phyloP scores from a whole-genome alignment of 2,329 filamentous ascomycete species.

The Colletotrichum simmondsii region DNA sequence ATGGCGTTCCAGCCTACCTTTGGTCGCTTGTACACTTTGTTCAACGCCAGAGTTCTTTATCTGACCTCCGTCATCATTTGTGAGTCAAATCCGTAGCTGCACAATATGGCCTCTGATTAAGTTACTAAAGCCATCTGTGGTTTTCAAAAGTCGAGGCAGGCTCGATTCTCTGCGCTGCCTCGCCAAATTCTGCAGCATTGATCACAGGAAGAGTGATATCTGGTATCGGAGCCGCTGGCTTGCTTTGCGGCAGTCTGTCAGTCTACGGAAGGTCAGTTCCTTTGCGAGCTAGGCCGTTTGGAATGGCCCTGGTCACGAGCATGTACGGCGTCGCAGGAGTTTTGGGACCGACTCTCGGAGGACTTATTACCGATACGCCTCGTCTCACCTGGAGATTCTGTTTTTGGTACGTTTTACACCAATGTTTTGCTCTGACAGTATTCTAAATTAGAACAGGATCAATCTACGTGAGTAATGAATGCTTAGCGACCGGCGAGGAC shows the following conservation, averaged over 20 bases:
- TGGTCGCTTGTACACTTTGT: not conserved
- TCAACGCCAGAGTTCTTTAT: conserved; percentile 39
- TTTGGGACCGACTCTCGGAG: not conserved
- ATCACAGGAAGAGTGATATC: not conserved
- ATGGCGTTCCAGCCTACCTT: not conserved
- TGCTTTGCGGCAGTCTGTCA: not conserved
- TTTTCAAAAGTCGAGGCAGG: not conserved
- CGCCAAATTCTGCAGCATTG: not conserved
- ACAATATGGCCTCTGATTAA: too few species aligned
- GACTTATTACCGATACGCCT: not conserved
- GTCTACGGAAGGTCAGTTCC: not conserved
- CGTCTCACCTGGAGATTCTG: not conserved
- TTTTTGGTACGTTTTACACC: not conserved
- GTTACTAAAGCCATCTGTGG: not conserved
- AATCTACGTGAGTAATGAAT: not conserved
- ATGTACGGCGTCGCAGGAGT: not conserved
- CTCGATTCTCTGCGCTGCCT: not conserved
- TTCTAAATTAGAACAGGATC: not conserved
- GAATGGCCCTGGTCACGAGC: not conserved
- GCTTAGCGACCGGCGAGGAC: not conserved
- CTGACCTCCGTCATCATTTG: conserved; percentile 43
- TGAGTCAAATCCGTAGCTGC: conserved; percentile 17
- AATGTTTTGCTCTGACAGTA: too few species aligned
- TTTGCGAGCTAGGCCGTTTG: not conserved
- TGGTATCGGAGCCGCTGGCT: not conserved